These are phyloP conservation scores for Trichoderma sp. DNA, from an alignment of 2,329 filamentous ascomycete species.

Conservation along the genomic window DNA sequence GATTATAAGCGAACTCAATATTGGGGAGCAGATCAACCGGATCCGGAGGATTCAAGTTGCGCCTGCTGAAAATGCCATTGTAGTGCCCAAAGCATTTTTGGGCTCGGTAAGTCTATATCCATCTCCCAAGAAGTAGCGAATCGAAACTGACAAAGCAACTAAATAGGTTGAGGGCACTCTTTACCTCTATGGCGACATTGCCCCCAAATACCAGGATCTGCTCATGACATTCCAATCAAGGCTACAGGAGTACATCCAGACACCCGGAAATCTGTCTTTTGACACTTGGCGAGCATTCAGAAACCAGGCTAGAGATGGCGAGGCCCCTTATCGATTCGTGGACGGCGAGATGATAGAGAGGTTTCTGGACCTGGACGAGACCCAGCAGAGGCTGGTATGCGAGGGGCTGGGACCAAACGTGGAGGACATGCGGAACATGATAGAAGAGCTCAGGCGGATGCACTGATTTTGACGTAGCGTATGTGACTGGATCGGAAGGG, in stretches of 20 bases:
- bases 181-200: slow-evolving; percentile 82
- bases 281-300: slow-evolving; percentile 77
- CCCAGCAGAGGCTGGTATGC: slow-evolving; percentile 51
- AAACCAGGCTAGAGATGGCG: slow-evolving; percentile 67
- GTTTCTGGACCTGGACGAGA: slow-evolving; percentile 70
- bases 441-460: slow-evolving; percentile 61
- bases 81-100: slow-evolving; percentile 80
- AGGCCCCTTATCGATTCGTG: slow-evolving; percentile 80
- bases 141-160: neutral
- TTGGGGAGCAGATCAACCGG: slow-evolving; percentile 91
- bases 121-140: neutral
- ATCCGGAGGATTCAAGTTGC: slow-evolving; percentile 73
- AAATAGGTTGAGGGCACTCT: slow-evolving; percentile 80
- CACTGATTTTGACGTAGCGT: slow-evolving; percentile 43
- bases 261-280: slow-evolving; percentile 73
- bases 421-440: slow-evolving; percentile 58
- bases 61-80: slow-evolving; percentile 59
- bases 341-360: slow-evolving; percentile 88
- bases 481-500: neutral
- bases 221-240: slow-evolving; percentile 76
- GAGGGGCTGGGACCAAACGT: slow-evolving; percentile 58
- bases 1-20: slow-evolving; percentile 73
- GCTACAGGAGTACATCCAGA: slow-evolving; percentile 63
- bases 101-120: slow-evolving; percentile 64
- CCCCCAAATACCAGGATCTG: slow-evolving; percentile 68